Conservation (phyloP, 345 rosid species). For the Citrus sinensis region DNA sequence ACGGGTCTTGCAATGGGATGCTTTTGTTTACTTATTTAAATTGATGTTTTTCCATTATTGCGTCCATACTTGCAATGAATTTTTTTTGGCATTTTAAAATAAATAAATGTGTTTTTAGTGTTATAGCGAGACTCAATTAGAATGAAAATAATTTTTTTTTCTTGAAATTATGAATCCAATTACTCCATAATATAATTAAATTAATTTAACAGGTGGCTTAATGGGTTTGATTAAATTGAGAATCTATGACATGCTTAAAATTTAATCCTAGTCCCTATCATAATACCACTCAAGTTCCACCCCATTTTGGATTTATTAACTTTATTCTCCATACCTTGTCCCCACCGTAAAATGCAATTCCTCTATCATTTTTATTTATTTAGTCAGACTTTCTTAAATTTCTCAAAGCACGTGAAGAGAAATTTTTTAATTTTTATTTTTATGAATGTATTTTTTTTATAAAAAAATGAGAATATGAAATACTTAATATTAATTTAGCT, state of each 20-base stretch:
- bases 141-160: no score
- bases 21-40: neutral
- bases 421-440: no score
- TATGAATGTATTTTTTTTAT: neutral
- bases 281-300: neutral
- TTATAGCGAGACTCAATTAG: neutral
- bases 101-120: neutral
- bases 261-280: neutral
- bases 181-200: no score
- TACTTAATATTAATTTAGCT: neutral
- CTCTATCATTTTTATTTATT: neutral
- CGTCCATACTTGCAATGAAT: neutral
- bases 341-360: neutral
- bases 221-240: neutral
- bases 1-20: slow-evolving; percentile 19
- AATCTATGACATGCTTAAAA: neutral
- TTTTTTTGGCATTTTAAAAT: no score
- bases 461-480: no score
- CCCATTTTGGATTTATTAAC: neutral
- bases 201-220: neutral
- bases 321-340: neutral
- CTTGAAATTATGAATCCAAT: neutral
- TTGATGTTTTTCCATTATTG: neutral
- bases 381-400: no score
- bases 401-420: no score